Conservation (phyloP, 164 flowering plant genomes). For the Vitis vinifera region DNA sequence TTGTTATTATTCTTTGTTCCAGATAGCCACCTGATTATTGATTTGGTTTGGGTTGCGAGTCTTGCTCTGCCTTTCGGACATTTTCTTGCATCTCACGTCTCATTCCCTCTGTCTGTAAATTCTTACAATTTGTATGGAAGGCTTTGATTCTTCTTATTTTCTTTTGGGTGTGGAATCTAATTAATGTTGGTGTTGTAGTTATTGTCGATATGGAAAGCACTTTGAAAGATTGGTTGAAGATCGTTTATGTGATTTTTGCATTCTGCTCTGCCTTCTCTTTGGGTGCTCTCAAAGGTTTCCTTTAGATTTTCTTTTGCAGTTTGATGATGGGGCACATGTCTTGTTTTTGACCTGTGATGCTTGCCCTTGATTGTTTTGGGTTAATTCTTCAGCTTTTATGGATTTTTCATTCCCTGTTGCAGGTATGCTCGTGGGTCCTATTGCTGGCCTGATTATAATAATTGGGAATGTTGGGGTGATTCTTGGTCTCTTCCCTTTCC, state of each 20-base stretch:
- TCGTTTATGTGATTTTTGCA: constrained; percentile 61
- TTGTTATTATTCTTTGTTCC: neutral
- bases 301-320: neutral
- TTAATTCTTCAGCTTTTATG: neutral
- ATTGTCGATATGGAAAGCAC: constrained; percentile 14
- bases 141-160: neutral
- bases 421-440: constrained; percentile 81
- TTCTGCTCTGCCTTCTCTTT: constrained; percentile 68
- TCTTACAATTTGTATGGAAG: neutral
- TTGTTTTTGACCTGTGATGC: neutral
- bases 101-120: constrained; percentile 3
- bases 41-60: constrained; percentile 5
- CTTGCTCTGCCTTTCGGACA: constrained; percentile 5
- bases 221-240: constrained; percentile 34
- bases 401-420: constrained; percentile 20
- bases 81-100: constrained; percentile 27
- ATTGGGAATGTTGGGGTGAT: constrained; percentile 73
- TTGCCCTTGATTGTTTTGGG: neutral
- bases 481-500: constrained; percentile 75
- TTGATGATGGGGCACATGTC: neutral
- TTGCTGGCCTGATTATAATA: constrained; percentile 67
- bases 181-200: neutral
- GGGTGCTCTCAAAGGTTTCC: constrained; percentile 79
- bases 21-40: neutral
- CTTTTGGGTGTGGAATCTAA: neutral